Percentiles rank a stretch among this genome's conserved stretches.
Conservation (phyloP, 345 rosid genomes). For the Mallotus nudiflorus region DNA sequence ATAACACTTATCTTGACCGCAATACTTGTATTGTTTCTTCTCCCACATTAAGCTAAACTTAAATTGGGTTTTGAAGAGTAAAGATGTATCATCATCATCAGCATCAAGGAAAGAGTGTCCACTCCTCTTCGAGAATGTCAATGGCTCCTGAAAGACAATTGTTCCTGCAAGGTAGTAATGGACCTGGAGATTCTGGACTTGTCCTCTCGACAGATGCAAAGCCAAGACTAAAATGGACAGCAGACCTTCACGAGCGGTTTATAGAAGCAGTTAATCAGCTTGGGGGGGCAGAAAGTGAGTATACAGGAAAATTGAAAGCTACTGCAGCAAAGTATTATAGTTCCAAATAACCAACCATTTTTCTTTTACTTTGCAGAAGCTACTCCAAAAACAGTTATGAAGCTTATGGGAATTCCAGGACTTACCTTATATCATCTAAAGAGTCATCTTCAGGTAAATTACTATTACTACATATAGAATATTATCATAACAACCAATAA, state of each 20-base stretch:
- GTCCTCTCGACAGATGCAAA: constrained; percentile 91
- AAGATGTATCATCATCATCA: constrained; percentile 82
- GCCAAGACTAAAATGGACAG: constrained; percentile 91
- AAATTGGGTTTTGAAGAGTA: constrained; percentile 23
- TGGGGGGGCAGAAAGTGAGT: constrained; percentile 96
- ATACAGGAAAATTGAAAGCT: not conserved
- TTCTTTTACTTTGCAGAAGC: constrained; percentile 63
- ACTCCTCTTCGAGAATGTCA: constrained; percentile 65
- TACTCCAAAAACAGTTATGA: constrained; percentile 96
- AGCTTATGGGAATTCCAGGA: constrained; percentile 89
- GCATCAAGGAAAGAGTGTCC: constrained; percentile 71
- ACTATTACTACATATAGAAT: not conserved
- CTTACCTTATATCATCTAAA: constrained; percentile 94
- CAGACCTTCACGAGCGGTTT: constrained; percentile 88
- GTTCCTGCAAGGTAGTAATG: constrained; percentile 81
- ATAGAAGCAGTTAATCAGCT: constrained; percentile 89
- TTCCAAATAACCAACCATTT: constrained; percentile 15
- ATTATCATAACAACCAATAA: not conserved
- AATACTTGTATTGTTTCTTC: constrained; percentile 16
- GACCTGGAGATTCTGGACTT: constrained; percentile 89
- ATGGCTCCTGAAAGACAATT: constrained; percentile 64
- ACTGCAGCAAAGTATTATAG: not conserved
- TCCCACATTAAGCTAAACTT: constrained; percentile 31
- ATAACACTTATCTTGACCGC: constrained; percentile 17
- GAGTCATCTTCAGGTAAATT: constrained; percentile 90